Percentiles rank a stretch among this genome's conserved stretches.
Evolutionary conservation across 2,329 filamentous ascomycete species (phyloP).

Genomic region (Parascedosporium putredinis): DNA sequence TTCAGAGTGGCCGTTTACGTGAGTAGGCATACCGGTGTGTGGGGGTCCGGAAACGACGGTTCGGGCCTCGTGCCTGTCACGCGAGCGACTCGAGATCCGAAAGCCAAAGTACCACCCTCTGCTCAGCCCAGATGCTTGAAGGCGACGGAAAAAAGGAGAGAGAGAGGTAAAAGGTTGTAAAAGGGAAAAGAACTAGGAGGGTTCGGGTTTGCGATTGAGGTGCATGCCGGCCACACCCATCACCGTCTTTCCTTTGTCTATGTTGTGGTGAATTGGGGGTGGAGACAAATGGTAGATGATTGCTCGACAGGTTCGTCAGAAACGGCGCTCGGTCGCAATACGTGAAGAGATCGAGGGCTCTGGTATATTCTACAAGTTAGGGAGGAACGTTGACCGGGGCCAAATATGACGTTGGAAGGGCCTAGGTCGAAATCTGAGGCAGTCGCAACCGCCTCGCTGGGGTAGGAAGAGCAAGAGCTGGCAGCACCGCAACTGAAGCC

Average conservation of each 20-base stretch:
- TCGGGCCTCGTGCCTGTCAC: background rate
- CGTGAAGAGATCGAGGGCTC: background rate
- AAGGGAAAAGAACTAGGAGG: background rate
- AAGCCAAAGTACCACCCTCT: too few relatives aligned
- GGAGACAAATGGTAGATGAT: background rate
- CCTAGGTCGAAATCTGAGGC: background rate
- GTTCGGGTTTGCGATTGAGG: background rate
- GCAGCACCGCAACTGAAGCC: background rate
- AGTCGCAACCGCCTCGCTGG: background rate
- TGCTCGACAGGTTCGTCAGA: background rate
- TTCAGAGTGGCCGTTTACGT: conserved; percentile 5
- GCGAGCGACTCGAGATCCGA: too few relatives aligned
- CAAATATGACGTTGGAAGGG: too few relatives aligned
- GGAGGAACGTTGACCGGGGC: too few relatives aligned
- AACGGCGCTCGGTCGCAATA: background rate
- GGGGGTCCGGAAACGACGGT: background rate
- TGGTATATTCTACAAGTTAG: background rate
- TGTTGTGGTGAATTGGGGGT: too few relatives aligned
- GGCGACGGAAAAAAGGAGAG: background rate
- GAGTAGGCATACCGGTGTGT: background rate
- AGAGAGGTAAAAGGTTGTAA: background rate
- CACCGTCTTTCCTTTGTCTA: background rate
- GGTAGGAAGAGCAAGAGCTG: background rate
- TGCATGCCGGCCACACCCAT: background rate
- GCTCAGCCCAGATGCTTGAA: too few relatives aligned